Percentiles rank a stretch among this genome's conserved stretches.
These are phyloP conservation scores for Pelargonium cotyledonis DNA, from an alignment of 441 rosid species.

Conservation along the genomic window DNA sequence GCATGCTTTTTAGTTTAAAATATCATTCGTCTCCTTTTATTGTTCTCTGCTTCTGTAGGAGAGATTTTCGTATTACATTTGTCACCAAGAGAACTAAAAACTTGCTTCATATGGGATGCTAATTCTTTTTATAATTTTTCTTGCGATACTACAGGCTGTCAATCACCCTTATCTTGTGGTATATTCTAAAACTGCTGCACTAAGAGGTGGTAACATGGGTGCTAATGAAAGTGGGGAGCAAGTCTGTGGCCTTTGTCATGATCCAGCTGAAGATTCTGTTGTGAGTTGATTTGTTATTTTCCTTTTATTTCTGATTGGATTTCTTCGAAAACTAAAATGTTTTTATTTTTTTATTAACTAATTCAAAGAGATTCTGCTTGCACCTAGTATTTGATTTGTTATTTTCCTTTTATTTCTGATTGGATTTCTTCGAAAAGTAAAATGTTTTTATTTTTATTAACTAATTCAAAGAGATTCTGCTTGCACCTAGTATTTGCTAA, in stretches of 20 bases:
- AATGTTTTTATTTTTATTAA: background rate
- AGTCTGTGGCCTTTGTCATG: conserved; percentile 78
- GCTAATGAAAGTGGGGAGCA: conserved; percentile 40
- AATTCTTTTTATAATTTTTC: background rate
- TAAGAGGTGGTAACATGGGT: conserved; percentile 30
- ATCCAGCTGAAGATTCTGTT: conserved; percentile 67
- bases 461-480: background rate
- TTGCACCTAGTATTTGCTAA: background rate
- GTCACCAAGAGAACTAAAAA: background rate
- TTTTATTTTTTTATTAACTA: background rate
- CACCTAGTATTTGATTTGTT: background rate
- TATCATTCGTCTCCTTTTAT: background rate
- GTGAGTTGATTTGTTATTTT: conserved; percentile 37
- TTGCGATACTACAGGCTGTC: conserved; percentile 64
- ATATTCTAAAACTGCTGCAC: conserved; percentile 52
- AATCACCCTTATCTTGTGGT: conserved; percentile 97
- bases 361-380: background rate
- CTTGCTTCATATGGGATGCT: background rate
- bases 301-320: conserved; percentile 5
- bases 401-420: conserved; percentile 4
- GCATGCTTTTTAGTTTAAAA: background rate
- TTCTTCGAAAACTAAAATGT: background rate
- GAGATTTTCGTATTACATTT: background rate
- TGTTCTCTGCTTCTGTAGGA: background rate
- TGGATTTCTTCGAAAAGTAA: background rate